phyloP scores from a whole-genome alignment of 2,329 filamentous ascomycete species.

The Fusarium nurragi region DNA sequence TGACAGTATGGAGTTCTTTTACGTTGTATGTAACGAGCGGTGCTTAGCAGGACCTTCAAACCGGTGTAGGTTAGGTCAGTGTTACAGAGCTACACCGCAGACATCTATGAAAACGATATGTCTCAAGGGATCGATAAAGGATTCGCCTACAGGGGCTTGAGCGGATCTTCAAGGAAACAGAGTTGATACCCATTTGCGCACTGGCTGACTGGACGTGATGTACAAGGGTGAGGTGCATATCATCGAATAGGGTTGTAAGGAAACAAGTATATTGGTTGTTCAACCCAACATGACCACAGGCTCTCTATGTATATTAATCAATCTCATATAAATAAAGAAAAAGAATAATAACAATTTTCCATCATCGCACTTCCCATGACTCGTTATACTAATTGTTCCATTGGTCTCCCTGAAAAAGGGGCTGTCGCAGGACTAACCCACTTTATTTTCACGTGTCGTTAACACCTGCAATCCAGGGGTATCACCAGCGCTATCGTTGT shows the following conservation, averaged over 20 bases:
- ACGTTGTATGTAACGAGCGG: background rate
- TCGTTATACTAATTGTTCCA: background rate
- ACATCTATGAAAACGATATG: background rate
- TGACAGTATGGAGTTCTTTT: background rate
- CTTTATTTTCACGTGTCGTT: conserved; percentile 32
- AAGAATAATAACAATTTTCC: background rate
- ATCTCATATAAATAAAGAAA: background rate
- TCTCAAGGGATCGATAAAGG: background rate
- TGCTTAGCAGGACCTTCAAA: background rate
- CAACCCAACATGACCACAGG: background rate
- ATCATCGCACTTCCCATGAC: background rate
- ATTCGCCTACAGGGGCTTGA: background rate
- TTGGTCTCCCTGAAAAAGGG: conserved; percentile 21
- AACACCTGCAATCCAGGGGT: conserved; percentile 15
- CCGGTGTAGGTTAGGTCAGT: background rate
- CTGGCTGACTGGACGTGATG: background rate
- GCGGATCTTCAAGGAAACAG: background rate
- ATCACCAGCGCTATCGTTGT: conserved; percentile 8
- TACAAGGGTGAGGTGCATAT: conserved; percentile 11
- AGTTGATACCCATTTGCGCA: conserved; percentile 20
- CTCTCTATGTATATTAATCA: too few relatives aligned
- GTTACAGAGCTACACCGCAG: background rate
- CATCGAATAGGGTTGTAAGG: background rate
- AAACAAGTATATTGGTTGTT: background rate
- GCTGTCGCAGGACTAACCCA: conserved; percentile 34